phyloP scores from a whole-genome alignment of 208 protist genomes.

The Naegleria fowleri region DNA sequence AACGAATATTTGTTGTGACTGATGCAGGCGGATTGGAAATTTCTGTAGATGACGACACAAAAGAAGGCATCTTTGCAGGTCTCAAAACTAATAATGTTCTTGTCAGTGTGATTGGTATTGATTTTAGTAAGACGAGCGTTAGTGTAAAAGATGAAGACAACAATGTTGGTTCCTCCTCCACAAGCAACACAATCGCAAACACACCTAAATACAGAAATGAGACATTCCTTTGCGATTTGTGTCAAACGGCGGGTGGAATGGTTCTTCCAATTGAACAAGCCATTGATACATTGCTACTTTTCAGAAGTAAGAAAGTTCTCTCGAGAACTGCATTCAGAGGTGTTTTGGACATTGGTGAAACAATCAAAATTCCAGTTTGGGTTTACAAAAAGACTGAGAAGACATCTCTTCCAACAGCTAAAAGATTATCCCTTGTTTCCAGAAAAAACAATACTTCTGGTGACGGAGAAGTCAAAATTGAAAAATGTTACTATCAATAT shows the following conservation, averaged over 20 bases:
- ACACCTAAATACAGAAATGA: conserved; percentile 60
- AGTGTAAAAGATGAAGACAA: background rate
- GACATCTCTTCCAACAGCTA: background rate
- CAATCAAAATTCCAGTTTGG: background rate
- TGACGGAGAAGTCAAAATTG: conserved; percentile 58
- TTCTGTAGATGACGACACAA: conserved; percentile 60
- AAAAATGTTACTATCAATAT: conserved; percentile 42
- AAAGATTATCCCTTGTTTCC: conserved; percentile 30
- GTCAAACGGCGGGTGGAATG: background rate
- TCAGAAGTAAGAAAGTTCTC: conserved; percentile 32
- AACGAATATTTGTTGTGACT: conserved; percentile 73
- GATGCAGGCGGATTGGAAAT: conserved; percentile 55
- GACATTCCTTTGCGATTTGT: conserved; percentile 30
- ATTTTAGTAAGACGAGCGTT: conserved; percentile 43
- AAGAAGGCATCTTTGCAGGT: conserved; percentile 48
- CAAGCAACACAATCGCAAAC: conserved; percentile 36
- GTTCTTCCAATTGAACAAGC: conserved; percentile 33
- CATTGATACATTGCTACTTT: conserved; percentile 6
- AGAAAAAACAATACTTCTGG: conserved; percentile 62
- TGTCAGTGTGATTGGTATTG: conserved; percentile 68
- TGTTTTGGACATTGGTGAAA: conserved; percentile 21
- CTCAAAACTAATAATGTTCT: conserved; percentile 49
- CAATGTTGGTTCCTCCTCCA: conserved; percentile 27
- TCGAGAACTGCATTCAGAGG: conserved; percentile 33
- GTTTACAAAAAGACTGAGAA: conserved; percentile 10